Conservation (phyloP, 2,329 filamentous ascomycete species). For the Penicillium sp. region DNA sequence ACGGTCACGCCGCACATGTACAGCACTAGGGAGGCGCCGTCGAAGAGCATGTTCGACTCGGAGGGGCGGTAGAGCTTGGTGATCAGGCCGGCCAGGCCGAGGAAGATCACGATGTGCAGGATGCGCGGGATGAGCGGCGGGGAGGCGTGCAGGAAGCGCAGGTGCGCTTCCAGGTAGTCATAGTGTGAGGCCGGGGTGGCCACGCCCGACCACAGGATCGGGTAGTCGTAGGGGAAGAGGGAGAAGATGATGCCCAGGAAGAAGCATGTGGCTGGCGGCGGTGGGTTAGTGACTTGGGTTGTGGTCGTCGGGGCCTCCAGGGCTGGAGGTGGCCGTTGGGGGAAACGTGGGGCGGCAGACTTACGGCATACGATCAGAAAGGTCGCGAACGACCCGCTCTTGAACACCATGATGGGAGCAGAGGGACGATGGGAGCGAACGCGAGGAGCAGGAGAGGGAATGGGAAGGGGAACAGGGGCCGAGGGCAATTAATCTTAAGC, state of each 20-base stretch:
- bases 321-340: conserved; percentile 8
- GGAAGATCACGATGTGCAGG: conserved; percentile 85
- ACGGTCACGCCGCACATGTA: conserved; percentile 86
- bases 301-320: conserved; percentile 7
- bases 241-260: conserved; percentile 98
- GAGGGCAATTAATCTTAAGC: conserved; percentile 18
- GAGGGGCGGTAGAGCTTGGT: conserved; percentile 91
- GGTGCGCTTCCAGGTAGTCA: conserved; percentile 81
- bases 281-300: conserved; percentile 8
- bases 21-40: conserved; percentile 67
- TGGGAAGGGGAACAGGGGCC: conserved; percentile 12
- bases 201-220: conserved; percentile 47
- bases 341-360: conserved; percentile 39
- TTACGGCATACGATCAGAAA: conserved; percentile 94
- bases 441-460: not conserved
- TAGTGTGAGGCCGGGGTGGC: conserved; percentile 61
- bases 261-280: conserved; percentile 73
- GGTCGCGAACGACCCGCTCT: conserved; percentile 74
- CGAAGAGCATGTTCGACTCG: conserved; percentile 95
- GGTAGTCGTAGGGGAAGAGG: conserved; percentile 79
- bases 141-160: conserved; percentile 85
- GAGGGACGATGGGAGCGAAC: conserved; percentile 4
- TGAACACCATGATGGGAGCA: conserved; percentile 34
- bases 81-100: conserved; percentile 85
- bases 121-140: conserved; percentile 90